Base-by-base conservation (phyloP, 2,329 filamentous ascomycete species). In the Aspergillus costaricaensis region DNA sequence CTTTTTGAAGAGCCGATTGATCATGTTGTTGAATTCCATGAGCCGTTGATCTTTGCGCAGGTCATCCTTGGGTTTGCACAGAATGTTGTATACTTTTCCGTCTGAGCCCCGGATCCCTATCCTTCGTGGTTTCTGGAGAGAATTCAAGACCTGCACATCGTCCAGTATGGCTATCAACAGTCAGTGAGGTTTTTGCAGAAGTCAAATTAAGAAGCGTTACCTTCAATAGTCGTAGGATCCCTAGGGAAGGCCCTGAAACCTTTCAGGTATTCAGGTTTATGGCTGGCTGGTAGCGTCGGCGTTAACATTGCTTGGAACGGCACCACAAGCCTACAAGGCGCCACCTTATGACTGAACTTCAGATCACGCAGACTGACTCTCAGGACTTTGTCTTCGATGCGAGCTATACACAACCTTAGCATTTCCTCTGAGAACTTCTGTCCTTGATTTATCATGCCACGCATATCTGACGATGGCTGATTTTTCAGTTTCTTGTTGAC, bases 11-110 rank as follows among this genome's bases (percentile, higher is more conserved):
- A 94, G 92, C 61, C 95, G 86, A 74, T 99, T 99, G 80, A 99
- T 98, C 86, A 98, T 95, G 49, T 90, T 88, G 74, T 98, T 99
- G 82, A 99, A 99, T 73, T 99, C 96, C 93, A 99, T 99, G 19
- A 99, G 87, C 55, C 95, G 91, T 75, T 98, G 94, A 70, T 99
- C 96, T 67, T 96, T 99, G 54, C 95, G 90, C 23, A 99, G 85
- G 74, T 99, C 96, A 74, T 99, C 95, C 75, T 98, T 98, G 8
- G 95, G 96, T 72, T 99, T 99, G 81, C 96, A 96, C 58, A 99
- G 84, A 7, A 99, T 85, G 65, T 91, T 91, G 74, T 99, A 99
- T 17, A 85, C 84, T 60, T 89, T 90, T 7, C 96, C 95, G 76
- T 99, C 92, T 0, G 91, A 94, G 0, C 94, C 95, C 57, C 91